Conservation (phyloP, 371 early-diverging fungal species). For the Rhizomucor miehei region DNA sequence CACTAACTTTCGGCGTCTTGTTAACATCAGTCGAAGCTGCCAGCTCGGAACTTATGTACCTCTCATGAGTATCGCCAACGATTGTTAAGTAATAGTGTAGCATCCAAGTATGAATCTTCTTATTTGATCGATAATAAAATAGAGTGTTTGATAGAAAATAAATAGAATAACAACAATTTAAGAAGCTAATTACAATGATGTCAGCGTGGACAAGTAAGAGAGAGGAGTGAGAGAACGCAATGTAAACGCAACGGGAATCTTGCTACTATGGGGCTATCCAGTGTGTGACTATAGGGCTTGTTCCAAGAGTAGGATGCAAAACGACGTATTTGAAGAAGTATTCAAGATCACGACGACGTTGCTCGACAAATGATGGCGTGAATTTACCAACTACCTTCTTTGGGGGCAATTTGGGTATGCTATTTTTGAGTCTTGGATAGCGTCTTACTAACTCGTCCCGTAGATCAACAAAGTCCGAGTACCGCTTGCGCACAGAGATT, state of each 20-base stretch:
- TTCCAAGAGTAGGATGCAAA: constrained; percentile 51
- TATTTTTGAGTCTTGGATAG: constrained; percentile 39
- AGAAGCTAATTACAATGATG: too few relatives aligned
- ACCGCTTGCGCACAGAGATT: constrained; percentile 48
- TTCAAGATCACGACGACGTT: constrained; percentile 51
- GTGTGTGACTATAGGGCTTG: constrained; percentile 36
- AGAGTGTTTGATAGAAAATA: too few relatives aligned
- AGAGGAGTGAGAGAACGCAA: constrained; percentile 1
- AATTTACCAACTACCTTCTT: constrained; percentile 57
- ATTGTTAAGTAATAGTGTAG: too few relatives aligned
- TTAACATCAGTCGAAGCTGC: too few relatives aligned
- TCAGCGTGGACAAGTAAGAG: not conserved
- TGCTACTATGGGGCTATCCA: constrained; percentile 49
- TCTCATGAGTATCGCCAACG: too few relatives aligned
- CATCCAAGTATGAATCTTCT: too few relatives aligned
- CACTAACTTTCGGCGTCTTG: too few relatives aligned
- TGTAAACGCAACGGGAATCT: constrained; percentile 18
- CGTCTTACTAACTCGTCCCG: constrained; percentile 35
- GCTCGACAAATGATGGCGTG: constrained; percentile 52
- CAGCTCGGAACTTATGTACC: too few relatives aligned
- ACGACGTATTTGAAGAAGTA: constrained; percentile 56
- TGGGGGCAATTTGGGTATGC: constrained; percentile 53
- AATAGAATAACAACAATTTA: too few relatives aligned
- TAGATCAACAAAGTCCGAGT: constrained; percentile 57
- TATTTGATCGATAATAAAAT: too few relatives aligned